Evolutionary conservation across 495 filamentous ascomycete species (phyloP).

Genomic region (Hypoxylon subgilvum): DNA sequence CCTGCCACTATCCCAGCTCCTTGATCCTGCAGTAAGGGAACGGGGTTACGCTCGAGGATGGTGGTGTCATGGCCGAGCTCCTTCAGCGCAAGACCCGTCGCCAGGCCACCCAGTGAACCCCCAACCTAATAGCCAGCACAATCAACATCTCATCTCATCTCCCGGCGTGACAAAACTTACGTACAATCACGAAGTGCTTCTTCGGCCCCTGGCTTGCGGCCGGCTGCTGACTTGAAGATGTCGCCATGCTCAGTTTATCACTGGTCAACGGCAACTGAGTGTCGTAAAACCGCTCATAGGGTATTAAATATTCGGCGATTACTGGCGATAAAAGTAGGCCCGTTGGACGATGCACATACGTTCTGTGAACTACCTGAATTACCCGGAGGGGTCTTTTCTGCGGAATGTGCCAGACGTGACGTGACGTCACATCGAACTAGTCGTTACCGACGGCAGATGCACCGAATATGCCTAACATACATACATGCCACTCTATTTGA

Average conservation of each 20-base stretch:
- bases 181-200: slow-evolving; percentile 45
- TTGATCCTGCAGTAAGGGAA: slow-evolving; percentile 57
- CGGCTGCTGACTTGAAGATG: slow-evolving; percentile 9
- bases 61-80: slow-evolving; percentile 55
- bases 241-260: slow-evolving; percentile 13
- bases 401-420: slow-evolving; percentile 13
- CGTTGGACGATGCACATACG: slow-evolving; percentile 18
- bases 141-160: too few relatives aligned
- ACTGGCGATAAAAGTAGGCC: slow-evolving; percentile 11
- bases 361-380: slow-evolving; percentile 33
- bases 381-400: slow-evolving; percentile 23
- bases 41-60: slow-evolving; percentile 60
- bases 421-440: slow-evolving; percentile 16
- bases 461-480: slow-evolving; percentile 24
- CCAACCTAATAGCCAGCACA: too few relatives aligned
- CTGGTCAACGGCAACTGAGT: not conserved
- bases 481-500: not conserved
- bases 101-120: slow-evolving; percentile 56
- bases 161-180: too few relatives aligned
- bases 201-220: slow-evolving; percentile 7
- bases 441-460: slow-evolving; percentile 26
- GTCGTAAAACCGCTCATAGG: not conserved
- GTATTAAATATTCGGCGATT: slow-evolving; percentile 7
- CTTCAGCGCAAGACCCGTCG: slow-evolving; percentile 56
- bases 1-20: slow-evolving; percentile 63